phyloP scores from a whole-genome alignment of 192 early-diverging fungal species.

The Podila verticillata region DNA sequence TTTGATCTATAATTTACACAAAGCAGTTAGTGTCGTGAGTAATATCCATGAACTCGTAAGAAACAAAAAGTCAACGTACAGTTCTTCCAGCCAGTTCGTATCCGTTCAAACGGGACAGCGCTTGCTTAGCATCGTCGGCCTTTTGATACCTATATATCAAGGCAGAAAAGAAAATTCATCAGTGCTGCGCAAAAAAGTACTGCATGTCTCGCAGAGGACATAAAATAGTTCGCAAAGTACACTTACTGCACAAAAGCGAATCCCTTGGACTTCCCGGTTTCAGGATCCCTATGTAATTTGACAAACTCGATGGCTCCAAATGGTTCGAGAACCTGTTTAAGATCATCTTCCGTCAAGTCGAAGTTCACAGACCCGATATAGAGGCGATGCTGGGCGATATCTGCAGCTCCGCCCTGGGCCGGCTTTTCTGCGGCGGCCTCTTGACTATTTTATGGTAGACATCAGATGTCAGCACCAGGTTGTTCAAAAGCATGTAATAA shows the following conservation, averaged over 20 bases:
- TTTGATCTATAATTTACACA: slow-evolving; percentile 64
- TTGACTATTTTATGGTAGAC: background rate
- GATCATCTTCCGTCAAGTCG: slow-evolving; percentile 75
- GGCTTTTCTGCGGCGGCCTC: slow-evolving; percentile 20
- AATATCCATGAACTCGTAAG: background rate
- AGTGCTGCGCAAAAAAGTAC: background rate
- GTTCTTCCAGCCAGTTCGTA: slow-evolving; percentile 80
- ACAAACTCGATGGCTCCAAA: slow-evolving; percentile 89
- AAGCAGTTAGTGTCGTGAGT: too few species aligned
- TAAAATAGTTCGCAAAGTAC: background rate
- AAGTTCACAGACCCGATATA: slow-evolving; percentile 73
- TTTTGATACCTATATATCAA: slow-evolving; percentile 64
- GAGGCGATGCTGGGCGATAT: slow-evolving; percentile 65
- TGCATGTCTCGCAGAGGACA: background rate
- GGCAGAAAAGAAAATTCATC: background rate
- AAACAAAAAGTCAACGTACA: slow-evolving; percentile 47
- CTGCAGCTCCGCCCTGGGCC: slow-evolving; percentile 38
- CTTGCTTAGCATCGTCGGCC: slow-evolving; percentile 77
- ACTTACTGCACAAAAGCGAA: slow-evolving; percentile 85
- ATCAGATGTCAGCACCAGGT: background rate
- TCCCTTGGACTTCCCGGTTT: slow-evolving; percentile 77
- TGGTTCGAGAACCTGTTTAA: slow-evolving; percentile 82
- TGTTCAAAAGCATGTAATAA: background rate
- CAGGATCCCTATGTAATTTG: slow-evolving; percentile 78
- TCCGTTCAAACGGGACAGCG: slow-evolving; percentile 86